Evolutionary conservation across 306 rosid genomes (phyloP), one percentile per base, ranked within the genome.

Genomic region (Alnus rubra): DNA sequence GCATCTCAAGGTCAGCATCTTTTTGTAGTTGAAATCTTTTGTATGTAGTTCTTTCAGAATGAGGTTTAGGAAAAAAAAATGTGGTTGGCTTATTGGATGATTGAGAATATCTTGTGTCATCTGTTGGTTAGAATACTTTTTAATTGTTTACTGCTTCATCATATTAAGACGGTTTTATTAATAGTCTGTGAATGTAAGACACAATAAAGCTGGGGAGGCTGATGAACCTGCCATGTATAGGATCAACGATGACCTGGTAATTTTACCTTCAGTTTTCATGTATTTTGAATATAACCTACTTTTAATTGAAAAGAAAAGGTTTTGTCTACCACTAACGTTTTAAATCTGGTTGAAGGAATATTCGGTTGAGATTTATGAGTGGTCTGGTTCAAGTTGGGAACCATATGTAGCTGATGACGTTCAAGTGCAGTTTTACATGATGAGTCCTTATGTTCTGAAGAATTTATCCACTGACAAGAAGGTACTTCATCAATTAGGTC

Each of bases 401-500:
- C 98, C 99, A 74, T 96, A 91, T 63, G 94, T 93, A 4, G 89
- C 94, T 39, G 80, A 91, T 80, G 99, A 96, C 76, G 97, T 93
- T 74, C 99, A 96, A 87, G 92, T 96, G 77, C 99, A 96, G 87
- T 96, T 96, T 85, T 96, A 90, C 92, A 91, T 96, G 99, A 96
- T 96, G 99, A 96, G 99, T 73, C 99, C 99, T 74, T 91, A 93
- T 86, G 97, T 96, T 74, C 82, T 96, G 90, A 96, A 96, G 88
- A 93, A 90, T 83, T 78, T 96, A 50, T 90, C 96, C 4, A 91
- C 84, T 33, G 89, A 93, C 81, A 80, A 82, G 81, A 91, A 89
- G 99, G 99, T 96, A 81, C 42, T 58, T 70, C 48, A 69, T 18
- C 68, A 49, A 71, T 19, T 45, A 33, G 49, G 18, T 68, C 73